Conservation (phyloP, 179 eudicot species). For the Carnegiea gigantea region DNA sequence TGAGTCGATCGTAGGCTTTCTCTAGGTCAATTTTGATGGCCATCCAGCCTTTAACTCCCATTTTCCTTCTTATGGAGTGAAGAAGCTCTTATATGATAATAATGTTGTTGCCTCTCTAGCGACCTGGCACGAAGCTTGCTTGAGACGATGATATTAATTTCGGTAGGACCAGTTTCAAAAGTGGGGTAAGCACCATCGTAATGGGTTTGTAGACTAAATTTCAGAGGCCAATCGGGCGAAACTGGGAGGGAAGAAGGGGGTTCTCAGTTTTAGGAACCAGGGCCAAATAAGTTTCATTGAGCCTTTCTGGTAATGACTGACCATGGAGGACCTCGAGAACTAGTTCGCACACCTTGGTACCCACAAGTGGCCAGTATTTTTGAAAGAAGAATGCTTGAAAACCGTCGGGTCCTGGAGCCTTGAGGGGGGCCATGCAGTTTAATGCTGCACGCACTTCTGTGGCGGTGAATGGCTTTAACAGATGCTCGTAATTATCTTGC, state of each 20-base stretch:
- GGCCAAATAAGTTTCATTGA: background rate
- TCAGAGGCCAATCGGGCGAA: background rate
- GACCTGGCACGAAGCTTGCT: background rate
- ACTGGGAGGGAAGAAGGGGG: no score
- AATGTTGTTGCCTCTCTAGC: background rate
- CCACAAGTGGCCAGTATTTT: background rate
- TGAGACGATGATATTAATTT: no score
- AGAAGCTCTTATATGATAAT: background rate
- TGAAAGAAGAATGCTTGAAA: background rate
- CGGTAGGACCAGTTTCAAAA: no score
- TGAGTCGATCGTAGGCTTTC: background rate
- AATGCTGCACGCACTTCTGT: no score
- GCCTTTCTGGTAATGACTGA: background rate
- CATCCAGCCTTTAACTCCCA: no score
- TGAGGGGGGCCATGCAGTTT: background rate
- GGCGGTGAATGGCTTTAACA: no score
- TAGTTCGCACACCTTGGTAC: background rate
- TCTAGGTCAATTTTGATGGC: no score
- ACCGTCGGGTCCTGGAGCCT: background rate
- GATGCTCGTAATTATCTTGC: no score
- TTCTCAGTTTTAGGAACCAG: background rate
- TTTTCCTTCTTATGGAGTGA: background rate
- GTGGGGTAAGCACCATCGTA: background rate
- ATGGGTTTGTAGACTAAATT: no score
- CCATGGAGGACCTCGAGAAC: background rate